Base-by-base conservation (phyloP, 148 eudicot species). In the Arctostaphylos glauca region DNA sequence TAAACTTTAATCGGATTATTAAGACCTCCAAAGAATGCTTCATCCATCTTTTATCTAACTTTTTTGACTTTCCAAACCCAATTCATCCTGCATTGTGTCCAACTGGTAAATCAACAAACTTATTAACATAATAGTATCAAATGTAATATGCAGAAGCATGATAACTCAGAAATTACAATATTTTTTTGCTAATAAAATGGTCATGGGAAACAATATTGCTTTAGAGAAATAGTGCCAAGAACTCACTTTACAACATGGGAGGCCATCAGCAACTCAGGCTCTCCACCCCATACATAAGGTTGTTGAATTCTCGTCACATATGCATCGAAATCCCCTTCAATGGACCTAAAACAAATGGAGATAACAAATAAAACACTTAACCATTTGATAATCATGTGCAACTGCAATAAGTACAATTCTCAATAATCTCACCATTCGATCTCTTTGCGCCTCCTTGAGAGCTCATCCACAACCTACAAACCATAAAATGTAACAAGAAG, bases 211-310 rank as follows among this genome's bases (percentile, higher is more conserved):
- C 16, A 64, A 2, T 3, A 14, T 9, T 66, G 46, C 48, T 80
- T 49, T 6, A 3, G 18, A 14, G 4, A 48, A 67, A 80, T 23
- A 79, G 21, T 23, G 2, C 16, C 15, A 2, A 13, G 59, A 76
- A 83, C 96, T 90, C 77, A 94, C 98, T 85, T 88, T 5, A 94
- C 85, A 56, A 92, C 90, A 87, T 94, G 96, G 83, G 94, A 92
- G 54, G 95, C 93, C 96, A 91, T 91, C 15, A 90, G 44, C 68
- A 94, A 76, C 84, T 92, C 94, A 0, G 92, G 98, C 85, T 94
- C 95, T 86, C 95, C 95, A 81, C 95, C 95, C 98, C 98, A 92
- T 5, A 89, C 89, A 84, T 87, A 90, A 8, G 94, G 92, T 80
- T 89, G 83, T 83, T 88, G 83, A 74, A 94, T 91, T 82, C 91